A percentile compares a stretch with the other conserved stretches of the same genome.
Conservation (phyloP, 192 early-diverging fungal species). For the Coemansia sp. region DNA sequence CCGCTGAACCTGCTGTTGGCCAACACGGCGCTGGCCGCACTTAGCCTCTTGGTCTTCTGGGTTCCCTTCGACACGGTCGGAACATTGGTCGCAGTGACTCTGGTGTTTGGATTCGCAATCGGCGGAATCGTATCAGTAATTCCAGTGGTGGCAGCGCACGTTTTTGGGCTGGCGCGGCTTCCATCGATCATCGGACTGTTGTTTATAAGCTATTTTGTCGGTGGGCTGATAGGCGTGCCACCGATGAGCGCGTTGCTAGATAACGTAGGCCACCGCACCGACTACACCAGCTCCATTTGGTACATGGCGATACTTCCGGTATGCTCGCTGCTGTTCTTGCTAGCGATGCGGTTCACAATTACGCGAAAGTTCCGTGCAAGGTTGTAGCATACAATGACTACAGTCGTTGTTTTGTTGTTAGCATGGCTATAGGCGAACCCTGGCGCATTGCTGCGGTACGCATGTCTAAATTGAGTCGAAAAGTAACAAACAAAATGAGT, state of each 20-base stretch:
- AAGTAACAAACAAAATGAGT: constrained; percentile 2
- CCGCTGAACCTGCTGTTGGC: constrained; percentile 38
- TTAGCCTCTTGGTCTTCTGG: constrained; percentile 45
- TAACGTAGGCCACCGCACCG: constrained; percentile 42
- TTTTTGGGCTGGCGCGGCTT: constrained; percentile 45
- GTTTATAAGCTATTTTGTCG: constrained; percentile 43
- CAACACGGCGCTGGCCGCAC: constrained; percentile 24
- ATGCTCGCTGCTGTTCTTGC: constrained; percentile 34
- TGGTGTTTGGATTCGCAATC: constrained; percentile 47
- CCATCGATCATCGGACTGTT: constrained; percentile 47
- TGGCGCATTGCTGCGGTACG: neutral
- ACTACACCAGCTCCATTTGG: constrained; percentile 45
- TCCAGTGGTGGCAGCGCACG: constrained; percentile 43
- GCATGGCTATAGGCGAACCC: too few species aligned
- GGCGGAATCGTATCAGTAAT: constrained; percentile 48
- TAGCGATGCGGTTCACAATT: constrained; percentile 34
- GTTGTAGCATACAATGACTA: constrained; percentile 9
- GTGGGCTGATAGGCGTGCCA: constrained; percentile 45
- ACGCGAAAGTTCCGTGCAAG: constrained; percentile 16
- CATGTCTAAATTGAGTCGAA: neutral
- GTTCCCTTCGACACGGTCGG: constrained; percentile 40
- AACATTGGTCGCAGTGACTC: constrained; percentile 21
- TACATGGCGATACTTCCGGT: constrained; percentile 47
- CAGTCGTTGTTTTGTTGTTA: too few species aligned
- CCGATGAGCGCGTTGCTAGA: constrained; percentile 49